These are phyloP conservation scores for Parathielavia hyrcaniae DNA, from an alignment of 495 filamentous ascomycete species.

Conservation along the genomic window DNA sequence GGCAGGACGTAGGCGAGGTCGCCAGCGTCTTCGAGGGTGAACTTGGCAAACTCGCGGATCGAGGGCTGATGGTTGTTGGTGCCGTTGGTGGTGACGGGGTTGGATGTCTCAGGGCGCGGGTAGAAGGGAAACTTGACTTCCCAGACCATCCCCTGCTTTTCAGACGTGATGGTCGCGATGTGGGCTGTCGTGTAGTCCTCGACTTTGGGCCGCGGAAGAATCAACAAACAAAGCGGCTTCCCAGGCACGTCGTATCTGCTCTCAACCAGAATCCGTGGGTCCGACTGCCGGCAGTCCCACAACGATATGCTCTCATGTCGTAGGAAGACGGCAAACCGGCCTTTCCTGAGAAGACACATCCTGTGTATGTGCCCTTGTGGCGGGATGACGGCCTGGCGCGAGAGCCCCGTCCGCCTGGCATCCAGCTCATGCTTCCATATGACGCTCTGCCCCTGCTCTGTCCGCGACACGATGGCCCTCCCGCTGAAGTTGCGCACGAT, in stretches of 20 bases:
- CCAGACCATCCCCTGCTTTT: conserved; percentile 83
- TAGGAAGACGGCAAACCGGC: conserved; percentile 73
- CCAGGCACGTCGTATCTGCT: conserved; percentile 56
- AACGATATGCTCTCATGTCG: conserved; percentile 69
- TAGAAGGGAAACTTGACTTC: conserved; percentile 54
- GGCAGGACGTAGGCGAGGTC: conserved; percentile 78
- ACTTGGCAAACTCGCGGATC: conserved; percentile 63
- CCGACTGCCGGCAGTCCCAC: conserved; percentile 64
- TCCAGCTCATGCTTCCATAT: conserved; percentile 67
- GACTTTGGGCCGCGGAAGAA: conserved; percentile 59
- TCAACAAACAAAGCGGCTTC: conserved; percentile 76
- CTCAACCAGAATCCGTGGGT: conserved; percentile 51
- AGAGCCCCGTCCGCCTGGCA: conserved; percentile 45
- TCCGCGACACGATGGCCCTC: conserved; percentile 72
- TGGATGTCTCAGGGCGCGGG: conserved; percentile 27
- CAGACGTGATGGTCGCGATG: conserved; percentile 75
- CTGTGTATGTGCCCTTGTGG: conserved; percentile 73
- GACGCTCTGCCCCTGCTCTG: conserved; percentile 68
- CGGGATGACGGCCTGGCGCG: conserved; percentile 63
- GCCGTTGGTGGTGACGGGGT: conserved; percentile 19
- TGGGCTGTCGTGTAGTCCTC: conserved; percentile 51
- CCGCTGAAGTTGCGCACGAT: conserved; percentile 79
- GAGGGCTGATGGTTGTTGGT: conserved; percentile 32
- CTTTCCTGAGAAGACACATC: conserved; percentile 67
- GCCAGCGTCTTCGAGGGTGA: conserved; percentile 64